phyloP scores from a whole-genome alignment of 2,329 filamentous ascomycete species.

The Penicillium polonicum region DNA sequence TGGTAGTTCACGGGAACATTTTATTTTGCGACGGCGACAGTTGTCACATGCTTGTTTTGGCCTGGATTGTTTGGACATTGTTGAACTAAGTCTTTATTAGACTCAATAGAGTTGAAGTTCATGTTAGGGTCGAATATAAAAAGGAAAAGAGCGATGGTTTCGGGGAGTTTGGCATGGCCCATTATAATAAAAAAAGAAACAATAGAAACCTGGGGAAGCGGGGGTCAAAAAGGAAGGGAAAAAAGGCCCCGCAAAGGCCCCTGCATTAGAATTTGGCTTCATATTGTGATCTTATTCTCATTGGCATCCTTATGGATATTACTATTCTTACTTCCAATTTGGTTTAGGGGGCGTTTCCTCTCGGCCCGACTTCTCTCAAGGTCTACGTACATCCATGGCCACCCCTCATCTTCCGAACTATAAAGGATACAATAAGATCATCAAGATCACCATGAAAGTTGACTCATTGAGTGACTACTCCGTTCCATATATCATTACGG shows the following conservation, averaged over 20 bases:
- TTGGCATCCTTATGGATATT: background rate
- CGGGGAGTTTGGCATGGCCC: background rate
- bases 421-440: background rate
- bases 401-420: background rate
- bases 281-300: background rate
- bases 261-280: background rate
- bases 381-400: background rate
- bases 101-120: background rate
- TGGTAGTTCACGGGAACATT: conserved; percentile 41
- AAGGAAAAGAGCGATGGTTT: background rate
- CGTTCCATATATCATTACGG: background rate
- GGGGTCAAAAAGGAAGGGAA: conserved; percentile 1
- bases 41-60: conserved; percentile 43
- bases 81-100: conserved; percentile 15
- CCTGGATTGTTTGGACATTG: conserved; percentile 22
- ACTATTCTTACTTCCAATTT: background rate
- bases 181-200: background rate
- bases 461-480: background rate
- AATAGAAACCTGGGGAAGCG: conserved; percentile 20
- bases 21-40: conserved; percentile 45
- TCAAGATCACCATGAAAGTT: background rate
- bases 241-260: conserved; percentile 18
- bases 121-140: background rate
- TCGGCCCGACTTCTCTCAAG: background rate
- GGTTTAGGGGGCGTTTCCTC: background rate